These are phyloP conservation scores for Austropuccinia psidii DNA, from an alignment of 1,284 basidiomycete genomes.

Conservation along the genomic window DNA sequence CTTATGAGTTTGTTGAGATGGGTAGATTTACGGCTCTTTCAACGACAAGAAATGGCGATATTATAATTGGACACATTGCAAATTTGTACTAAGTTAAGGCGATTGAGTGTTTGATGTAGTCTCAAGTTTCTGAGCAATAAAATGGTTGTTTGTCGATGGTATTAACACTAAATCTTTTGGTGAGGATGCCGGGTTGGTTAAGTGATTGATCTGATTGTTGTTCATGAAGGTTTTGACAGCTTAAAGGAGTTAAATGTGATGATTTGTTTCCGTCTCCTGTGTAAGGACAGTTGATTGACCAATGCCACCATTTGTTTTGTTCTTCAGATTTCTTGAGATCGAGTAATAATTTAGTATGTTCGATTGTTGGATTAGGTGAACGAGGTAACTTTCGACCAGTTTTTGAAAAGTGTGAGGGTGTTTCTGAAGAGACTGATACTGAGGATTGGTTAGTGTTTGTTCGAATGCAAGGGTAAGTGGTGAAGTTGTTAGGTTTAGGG, in stretches of 20 bases:
- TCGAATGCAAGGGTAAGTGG: constrained; percentile 9
- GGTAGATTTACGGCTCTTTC: no score
- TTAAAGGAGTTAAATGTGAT: neutral
- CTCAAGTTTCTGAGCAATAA: no score
- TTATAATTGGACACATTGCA: no score
- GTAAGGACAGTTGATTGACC: neutral
- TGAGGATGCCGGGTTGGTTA: no score
- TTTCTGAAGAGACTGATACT: constrained; percentile 16
- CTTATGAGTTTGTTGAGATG: no score
- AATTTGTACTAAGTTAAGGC: no score
- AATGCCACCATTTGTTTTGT: constrained; percentile 26
- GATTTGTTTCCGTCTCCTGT: constrained; percentile 26
- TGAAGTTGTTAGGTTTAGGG: neutral
- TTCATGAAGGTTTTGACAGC: neutral
- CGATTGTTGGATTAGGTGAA: neutral
- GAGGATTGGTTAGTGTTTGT: neutral
- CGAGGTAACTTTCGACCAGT: neutral
- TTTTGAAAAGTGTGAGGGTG: neutral
- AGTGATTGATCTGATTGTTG: neutral
- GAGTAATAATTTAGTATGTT: neutral
- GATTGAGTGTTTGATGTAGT: no score
- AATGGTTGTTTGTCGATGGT: no score
- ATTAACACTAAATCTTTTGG: no score
- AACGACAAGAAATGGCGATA: no score
- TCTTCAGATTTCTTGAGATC: neutral